Evolutionary conservation across 768 basidiomycete species (phyloP).

Genomic region (Floccularia luteovirens): DNA sequence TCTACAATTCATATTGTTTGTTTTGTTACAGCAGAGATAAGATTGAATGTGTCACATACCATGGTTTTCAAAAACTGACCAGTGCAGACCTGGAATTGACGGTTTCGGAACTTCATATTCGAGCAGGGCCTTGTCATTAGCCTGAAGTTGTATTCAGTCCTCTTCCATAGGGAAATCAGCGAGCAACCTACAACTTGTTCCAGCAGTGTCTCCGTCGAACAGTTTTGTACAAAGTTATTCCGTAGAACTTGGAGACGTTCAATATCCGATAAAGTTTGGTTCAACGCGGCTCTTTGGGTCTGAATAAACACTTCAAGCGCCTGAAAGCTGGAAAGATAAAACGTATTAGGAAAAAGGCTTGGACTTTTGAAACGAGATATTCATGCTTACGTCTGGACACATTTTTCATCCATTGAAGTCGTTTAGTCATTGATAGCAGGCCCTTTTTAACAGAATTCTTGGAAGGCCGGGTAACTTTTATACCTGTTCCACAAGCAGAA

Average conservation of each 20-base stretch:
- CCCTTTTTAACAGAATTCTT: background rate
- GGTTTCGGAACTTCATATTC: no score
- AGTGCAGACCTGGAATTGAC: slow-evolving; percentile 28
- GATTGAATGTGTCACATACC: slow-evolving; percentile 30
- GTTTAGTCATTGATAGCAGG: slow-evolving; percentile 5
- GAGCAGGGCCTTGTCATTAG: no score
- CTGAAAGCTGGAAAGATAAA: slow-evolving; percentile 33
- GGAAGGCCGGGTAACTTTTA: background rate
- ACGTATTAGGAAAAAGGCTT: slow-evolving; percentile 1
- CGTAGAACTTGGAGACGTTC: slow-evolving; percentile 32
- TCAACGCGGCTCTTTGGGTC: slow-evolving; percentile 50
- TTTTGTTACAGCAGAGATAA: background rate
- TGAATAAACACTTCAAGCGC: slow-evolving; percentile 63
- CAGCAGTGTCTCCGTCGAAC: slow-evolving; percentile 19
- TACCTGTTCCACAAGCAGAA: background rate
- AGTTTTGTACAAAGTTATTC: slow-evolving; percentile 27
- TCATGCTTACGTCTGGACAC: slow-evolving; percentile 29
- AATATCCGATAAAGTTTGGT: slow-evolving; percentile 57
- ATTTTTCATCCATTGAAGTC: slow-evolving; percentile 25
- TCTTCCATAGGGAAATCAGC: background rate
- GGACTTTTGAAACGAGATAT: background rate
- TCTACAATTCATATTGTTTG: slow-evolving; percentile 31
- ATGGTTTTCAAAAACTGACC: slow-evolving; percentile 47
- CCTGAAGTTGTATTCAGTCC: background rate
- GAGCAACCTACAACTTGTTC: background rate